A percentile compares a stretch with the other conserved stretches of the same genome.
These are phyloP conservation scores for Paraphysoderma sedebokerense DNA, from an alignment of 371 early-diverging fungal genomes.

Conservation along the genomic window DNA sequence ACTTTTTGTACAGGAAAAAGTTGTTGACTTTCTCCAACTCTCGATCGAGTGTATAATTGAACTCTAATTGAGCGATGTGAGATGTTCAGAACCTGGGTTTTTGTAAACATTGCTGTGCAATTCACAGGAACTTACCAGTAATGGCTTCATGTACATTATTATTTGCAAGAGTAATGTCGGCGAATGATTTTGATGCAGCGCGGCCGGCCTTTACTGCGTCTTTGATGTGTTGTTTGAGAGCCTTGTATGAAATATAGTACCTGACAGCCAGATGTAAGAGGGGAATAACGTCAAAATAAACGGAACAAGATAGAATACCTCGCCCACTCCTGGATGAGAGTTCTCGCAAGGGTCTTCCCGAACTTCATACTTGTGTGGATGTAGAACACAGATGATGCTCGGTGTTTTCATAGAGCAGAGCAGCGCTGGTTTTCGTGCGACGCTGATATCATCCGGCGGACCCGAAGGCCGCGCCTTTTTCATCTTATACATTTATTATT, in stretches of 20 bases:
- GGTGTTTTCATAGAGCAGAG: too few species aligned
- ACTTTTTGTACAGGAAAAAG: conserved; percentile 64
- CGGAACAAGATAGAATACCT: not conserved
- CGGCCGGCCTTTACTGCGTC: conserved; percentile 16
- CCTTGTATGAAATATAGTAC: conserved; percentile 44
- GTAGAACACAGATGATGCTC: too few species aligned
- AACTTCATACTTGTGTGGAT: conserved; percentile 40
- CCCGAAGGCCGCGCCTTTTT: too few species aligned
- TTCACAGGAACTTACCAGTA: conserved; percentile 14
- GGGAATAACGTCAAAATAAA: not conserved
- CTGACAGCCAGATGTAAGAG: conserved; percentile 5
- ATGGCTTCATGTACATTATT: conserved; percentile 12
- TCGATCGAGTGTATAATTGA: conserved; percentile 64
- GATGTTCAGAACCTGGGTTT: not conserved
- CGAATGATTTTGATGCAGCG: too few species aligned
- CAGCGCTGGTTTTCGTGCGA: too few species aligned
- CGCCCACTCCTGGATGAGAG: conserved; percentile 23
- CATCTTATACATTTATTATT: too few species aligned
- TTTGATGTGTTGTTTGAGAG: conserved; percentile 44
- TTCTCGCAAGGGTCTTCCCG: conserved; percentile 37
- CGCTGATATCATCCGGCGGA: too few species aligned
- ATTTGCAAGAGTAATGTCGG: conserved; percentile 13
- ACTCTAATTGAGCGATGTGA: conserved; percentile 29
- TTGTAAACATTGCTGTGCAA: not conserved
- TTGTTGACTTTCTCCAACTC: conserved; percentile 68